Evolutionary conservation across 176 grass and related monocot genomes (phyloP).

Genomic region (Neostapfia colusana): DNA sequence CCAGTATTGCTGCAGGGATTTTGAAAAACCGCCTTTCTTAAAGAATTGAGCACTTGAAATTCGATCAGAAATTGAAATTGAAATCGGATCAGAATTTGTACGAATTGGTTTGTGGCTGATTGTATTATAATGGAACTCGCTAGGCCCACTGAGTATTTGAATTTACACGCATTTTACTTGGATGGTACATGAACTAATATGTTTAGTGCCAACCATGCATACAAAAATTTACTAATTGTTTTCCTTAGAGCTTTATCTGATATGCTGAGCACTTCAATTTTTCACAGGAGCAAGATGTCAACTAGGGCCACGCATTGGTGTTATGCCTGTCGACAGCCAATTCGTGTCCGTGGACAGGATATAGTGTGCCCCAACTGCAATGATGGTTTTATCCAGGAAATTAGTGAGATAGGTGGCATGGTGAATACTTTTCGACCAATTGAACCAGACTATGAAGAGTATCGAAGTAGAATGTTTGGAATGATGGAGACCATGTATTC

Average conservation of each 20-base stretch:
- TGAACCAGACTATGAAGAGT: constrained; percentile 40
- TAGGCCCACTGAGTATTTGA: neutral
- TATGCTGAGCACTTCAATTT: constrained; percentile 18
- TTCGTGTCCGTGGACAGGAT: constrained; percentile 47
- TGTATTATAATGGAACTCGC: neutral
- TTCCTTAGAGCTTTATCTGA: constrained; percentile 13
- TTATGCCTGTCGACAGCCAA: constrained; percentile 65
- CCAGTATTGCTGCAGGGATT: neutral
- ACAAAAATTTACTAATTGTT: neutral
- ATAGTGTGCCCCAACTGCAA: constrained; percentile 79
- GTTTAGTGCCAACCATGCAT: neutral
- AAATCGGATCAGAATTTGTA: neutral
- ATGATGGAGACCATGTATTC: constrained; percentile 77
- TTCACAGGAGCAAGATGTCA: constrained; percentile 56
- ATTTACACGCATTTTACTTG: neutral
- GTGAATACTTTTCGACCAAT: constrained; percentile 57
- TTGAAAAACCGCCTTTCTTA: neutral
- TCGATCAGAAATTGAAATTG: neutral
- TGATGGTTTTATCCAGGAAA: constrained; percentile 83
- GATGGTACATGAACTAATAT: neutral
- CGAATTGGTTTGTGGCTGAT: neutral
- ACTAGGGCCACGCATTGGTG: constrained; percentile 95
- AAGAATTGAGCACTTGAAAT: neutral
- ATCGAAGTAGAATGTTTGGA: constrained; percentile 45
- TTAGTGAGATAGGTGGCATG: constrained; percentile 62